phyloP scores from a whole-genome alignment of 1,284 basidiomycete genomes.

The Dichomitus squalens region DNA sequence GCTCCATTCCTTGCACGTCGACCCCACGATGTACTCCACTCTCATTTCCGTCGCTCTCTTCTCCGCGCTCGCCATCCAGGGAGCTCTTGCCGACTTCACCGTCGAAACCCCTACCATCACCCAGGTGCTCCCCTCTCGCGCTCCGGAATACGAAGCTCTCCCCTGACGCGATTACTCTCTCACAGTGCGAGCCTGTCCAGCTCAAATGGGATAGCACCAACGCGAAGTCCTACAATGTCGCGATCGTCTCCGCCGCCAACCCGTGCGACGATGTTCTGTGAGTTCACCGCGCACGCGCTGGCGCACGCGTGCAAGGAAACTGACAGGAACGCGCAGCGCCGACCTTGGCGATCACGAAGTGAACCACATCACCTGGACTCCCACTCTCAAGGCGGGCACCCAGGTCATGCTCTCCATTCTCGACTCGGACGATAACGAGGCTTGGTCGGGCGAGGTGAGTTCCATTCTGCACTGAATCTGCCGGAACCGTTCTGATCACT shows the following conservation, averaged over 20 bases:
- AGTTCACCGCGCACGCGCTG: slow-evolving; percentile 31
- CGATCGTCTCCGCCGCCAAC: slow-evolving; percentile 52
- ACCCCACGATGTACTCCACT: slow-evolving; percentile 68
- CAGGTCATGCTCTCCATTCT: slow-evolving; percentile 56
- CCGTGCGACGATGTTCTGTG: slow-evolving; percentile 64
- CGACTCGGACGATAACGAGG: slow-evolving; percentile 57
- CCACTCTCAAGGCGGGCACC: slow-evolving; percentile 49
- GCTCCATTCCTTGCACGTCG: slow-evolving; percentile 29
- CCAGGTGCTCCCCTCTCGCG: slow-evolving; percentile 46
- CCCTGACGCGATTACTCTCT: slow-evolving; percentile 3
- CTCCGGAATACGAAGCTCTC: background rate
- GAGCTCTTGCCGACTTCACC: slow-evolving; percentile 54
- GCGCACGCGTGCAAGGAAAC: background rate
- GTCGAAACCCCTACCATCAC: slow-evolving; percentile 52
- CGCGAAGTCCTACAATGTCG: slow-evolving; percentile 58
- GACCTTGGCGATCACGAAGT: slow-evolving; percentile 59
- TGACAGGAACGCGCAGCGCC: slow-evolving; percentile 36
- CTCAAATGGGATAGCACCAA: slow-evolving; percentile 56
- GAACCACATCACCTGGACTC: slow-evolving; percentile 49
- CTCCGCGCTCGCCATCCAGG: slow-evolving; percentile 52
- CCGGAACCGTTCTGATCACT: background rate
- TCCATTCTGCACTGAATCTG: background rate
- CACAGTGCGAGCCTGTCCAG: slow-evolving; percentile 54
- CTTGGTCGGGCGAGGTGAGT: slow-evolving; percentile 64
- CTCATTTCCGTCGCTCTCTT: slow-evolving; percentile 73